phyloP scores from a whole-genome alignment of 2,329 filamentous ascomycete species.

The Davidsoniella australis region DNA sequence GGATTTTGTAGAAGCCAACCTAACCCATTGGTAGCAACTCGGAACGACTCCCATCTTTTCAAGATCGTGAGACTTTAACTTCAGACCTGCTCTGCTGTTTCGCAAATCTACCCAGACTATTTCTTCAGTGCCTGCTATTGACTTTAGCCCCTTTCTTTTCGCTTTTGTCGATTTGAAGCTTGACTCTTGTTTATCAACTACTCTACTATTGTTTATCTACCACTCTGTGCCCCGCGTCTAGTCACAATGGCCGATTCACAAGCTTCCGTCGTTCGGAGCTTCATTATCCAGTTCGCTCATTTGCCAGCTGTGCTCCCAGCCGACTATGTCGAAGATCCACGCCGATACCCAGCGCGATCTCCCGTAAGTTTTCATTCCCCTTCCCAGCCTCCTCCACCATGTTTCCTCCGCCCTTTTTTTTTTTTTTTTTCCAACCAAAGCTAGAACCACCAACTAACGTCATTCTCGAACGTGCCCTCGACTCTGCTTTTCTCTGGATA shows the following conservation, averaged over 20 bases:
- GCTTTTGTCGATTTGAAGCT: not conserved
- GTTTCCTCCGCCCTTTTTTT: no score
- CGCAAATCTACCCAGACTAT: no score
- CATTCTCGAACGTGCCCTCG: not conserved
- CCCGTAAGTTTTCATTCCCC: constrained; percentile 37
- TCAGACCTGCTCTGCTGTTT: no score
- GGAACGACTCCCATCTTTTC: no score
- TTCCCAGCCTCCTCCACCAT: not conserved
- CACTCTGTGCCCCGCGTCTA: not conserved
- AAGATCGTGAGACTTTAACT: no score
- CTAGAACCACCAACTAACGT: constrained; percentile 6
- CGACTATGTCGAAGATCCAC: constrained; percentile 79
- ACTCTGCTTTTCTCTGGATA: not conserved
- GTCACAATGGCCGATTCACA: constrained; percentile 33
- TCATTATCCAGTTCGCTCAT: constrained; percentile 63
- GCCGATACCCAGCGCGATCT: constrained; percentile 55
- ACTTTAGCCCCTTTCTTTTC: no score
- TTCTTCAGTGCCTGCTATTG: no score
- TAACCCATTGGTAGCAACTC: no score
- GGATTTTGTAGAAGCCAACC: no score
- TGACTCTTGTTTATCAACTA: no score
- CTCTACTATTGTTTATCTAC: not conserved
- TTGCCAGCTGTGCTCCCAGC: constrained; percentile 66
- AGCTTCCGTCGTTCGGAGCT: constrained; percentile 66
- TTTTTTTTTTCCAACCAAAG: constrained; percentile 7